Conservation (phyloP, 352 stramenopile species). For the Phytopythium boreale region DNA sequence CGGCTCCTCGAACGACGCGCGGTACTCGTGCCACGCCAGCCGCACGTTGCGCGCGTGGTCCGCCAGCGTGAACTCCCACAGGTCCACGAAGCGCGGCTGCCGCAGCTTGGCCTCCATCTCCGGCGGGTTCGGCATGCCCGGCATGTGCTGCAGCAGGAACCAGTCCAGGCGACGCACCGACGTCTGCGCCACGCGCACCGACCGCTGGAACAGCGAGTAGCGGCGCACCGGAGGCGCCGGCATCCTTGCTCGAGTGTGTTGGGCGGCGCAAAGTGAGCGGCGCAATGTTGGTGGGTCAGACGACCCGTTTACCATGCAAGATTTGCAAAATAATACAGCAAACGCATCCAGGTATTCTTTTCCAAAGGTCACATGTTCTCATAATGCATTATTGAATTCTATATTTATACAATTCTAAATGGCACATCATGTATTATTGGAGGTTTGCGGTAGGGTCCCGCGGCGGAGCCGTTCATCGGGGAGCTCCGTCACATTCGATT, state of each 20-base stretch:
- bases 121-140: constrained; percentile 67
- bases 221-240: not conserved
- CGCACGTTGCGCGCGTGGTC: constrained; percentile 61
- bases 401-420: too few relatives aligned
- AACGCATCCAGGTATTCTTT: too few relatives aligned
- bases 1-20: constrained; percentile 46
- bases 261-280: too few relatives aligned
- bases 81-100: constrained; percentile 55
- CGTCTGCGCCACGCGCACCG: constrained; percentile 69
- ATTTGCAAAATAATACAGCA: too few relatives aligned
- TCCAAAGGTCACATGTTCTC: too few relatives aligned
- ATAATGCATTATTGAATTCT: too few relatives aligned
- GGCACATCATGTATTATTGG: too few relatives aligned
- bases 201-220: constrained; percentile 79
- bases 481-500: too few relatives aligned
- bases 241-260: not conserved
- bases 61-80: constrained; percentile 74
- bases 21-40: constrained; percentile 77
- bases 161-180: constrained; percentile 43
- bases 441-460: too few relatives aligned
- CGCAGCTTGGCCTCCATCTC: constrained; percentile 44
- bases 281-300: too few relatives aligned
- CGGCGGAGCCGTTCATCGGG: not conserved
- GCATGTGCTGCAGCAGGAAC: constrained; percentile 56
- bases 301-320: too few relatives aligned